A percentile compares a stretch with the other conserved stretches of the same genome.
phyloP scores from a whole-genome alignment of 2,329 filamentous ascomycete species.

The Claviceps sp. region DNA sequence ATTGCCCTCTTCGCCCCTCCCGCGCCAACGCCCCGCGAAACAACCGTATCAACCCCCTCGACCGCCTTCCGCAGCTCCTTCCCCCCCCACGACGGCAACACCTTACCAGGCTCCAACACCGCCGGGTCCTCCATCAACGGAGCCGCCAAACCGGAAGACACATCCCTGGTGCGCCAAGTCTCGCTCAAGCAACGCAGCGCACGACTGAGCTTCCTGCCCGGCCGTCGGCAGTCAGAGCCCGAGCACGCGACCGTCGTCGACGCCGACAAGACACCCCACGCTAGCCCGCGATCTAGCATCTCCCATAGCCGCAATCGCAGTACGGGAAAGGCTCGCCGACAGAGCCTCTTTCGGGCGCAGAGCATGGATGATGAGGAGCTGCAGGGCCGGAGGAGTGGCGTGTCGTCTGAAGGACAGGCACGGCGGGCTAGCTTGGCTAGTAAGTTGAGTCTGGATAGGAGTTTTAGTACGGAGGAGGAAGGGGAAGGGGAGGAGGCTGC shows the following conservation, averaged over 20 bases:
- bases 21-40: conserved; percentile 24
- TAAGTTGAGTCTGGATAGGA: conserved; percentile 17
- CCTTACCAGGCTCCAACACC: conserved; percentile 17
- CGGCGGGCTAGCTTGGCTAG: conserved; percentile 12
- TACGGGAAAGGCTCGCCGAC: conserved; percentile 21
- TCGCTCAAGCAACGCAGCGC: conserved; percentile 37
- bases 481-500: conserved; percentile 6
- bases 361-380: conserved; percentile 16
- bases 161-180: conserved; percentile 36
- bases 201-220: conserved; percentile 40
- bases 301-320: conserved; percentile 14
- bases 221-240: conserved; percentile 34
- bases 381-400: conserved; percentile 1
- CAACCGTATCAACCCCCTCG: conserved; percentile 25
- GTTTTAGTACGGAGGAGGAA: conserved; percentile 10
- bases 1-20: conserved; percentile 47
- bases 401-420: conserved; percentile 3
- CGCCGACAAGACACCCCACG: conserved; percentile 14
- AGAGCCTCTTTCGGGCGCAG: conserved; percentile 32
- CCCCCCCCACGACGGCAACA: conserved; percentile 20
- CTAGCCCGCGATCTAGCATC: conserved; percentile 20
- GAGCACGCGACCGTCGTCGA: conserved; percentile 18
- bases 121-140: conserved; percentile 20
- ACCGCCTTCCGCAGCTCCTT: conserved; percentile 36
- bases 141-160: conserved; percentile 31